Base-by-base conservation (phyloP, 2,329 filamentous ascomycete species). In the Aspergillus sp. region DNA sequence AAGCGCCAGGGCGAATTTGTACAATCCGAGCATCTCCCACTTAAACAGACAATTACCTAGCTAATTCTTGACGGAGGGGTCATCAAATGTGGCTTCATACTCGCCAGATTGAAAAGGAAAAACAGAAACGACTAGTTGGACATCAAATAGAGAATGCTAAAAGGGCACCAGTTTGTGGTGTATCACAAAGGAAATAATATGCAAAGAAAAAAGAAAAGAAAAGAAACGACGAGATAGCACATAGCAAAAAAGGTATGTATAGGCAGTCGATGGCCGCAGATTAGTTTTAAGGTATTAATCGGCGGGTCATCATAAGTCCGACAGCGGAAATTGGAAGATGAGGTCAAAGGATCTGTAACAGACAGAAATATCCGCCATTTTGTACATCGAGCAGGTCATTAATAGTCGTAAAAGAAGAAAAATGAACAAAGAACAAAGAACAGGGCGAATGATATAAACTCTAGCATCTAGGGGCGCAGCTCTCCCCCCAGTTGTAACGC, bases 401-500 rank as follows among this genome's bases (percentile, higher is more conserved):
- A 57, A 41, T 48, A 51, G 53, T 53, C 56, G 44, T 49, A 49
- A 58, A 19, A 2, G 42, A 54, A 43, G 41, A 53, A 49, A 48
- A 46, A 56, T 53, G 43, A 43, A 54, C 48, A 56, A 43, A 53
- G 53, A 54, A 56, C 34, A 43, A 48, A 49, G 55, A 39, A 4
- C 7, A 8, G 19, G 26, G 19, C n/a, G 34, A 36, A 19, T 12
- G 9, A 19, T 19, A 19, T 19, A 19, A 9, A 32, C 30, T 9
- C 10, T 6, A 8, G 28, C 35, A 39, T 33, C 61, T 54, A 80
- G 50, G 74, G 75, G 41, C 77, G 70, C 36, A 85, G 71, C 60
- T 83, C 80, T 44, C 81, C 82, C 19, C 82, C 82, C 9, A 85
- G 71, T 56, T 85, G 80, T 72, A 85, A 76, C 32, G 79, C 76